Percentiles rank a stretch among this genome's conserved stretches.
phyloP scores from a whole-genome alignment of 2,329 filamentous ascomycete species.

The Cryphonectria carpinicola region DNA sequence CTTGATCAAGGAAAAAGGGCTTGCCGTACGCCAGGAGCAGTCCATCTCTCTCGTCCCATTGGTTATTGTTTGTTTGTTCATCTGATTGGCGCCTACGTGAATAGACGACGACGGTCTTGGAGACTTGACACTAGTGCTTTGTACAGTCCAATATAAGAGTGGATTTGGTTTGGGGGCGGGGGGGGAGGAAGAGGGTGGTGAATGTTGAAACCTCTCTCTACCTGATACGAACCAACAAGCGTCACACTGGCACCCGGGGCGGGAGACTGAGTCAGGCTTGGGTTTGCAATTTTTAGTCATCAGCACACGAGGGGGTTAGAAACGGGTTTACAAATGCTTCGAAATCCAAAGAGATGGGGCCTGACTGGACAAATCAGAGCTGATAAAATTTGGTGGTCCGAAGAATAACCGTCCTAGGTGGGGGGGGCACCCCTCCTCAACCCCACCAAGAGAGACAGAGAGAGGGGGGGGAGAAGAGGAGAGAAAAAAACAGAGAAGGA shows the following conservation, averaged over 20 bases:
- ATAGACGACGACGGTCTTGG: too few species aligned
- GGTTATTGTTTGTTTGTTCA: too few species aligned
- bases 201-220: too few species aligned
- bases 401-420: not conserved
- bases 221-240: not conserved
- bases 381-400: not conserved
- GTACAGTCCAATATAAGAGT: too few species aligned
- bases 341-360: conserved; percentile 16
- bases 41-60: too few species aligned
- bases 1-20: too few species aligned
- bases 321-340: conserved; percentile 22
- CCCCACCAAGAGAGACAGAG: not conserved
- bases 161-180: too few species aligned
- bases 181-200: too few species aligned
- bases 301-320: not conserved
- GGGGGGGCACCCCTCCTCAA: not conserved
- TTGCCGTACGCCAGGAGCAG: too few species aligned
- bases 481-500: not conserved
- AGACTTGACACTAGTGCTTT: too few species aligned
- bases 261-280: not conserved
- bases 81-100: too few species aligned
- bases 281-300: conserved; percentile 29
- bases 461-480: not conserved
- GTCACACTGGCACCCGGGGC: not conserved
- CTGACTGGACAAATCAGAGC: not conserved